Evolutionary conservation across 257 asterid species (phyloP).

Genomic region (Solanum microdontum): DNA sequence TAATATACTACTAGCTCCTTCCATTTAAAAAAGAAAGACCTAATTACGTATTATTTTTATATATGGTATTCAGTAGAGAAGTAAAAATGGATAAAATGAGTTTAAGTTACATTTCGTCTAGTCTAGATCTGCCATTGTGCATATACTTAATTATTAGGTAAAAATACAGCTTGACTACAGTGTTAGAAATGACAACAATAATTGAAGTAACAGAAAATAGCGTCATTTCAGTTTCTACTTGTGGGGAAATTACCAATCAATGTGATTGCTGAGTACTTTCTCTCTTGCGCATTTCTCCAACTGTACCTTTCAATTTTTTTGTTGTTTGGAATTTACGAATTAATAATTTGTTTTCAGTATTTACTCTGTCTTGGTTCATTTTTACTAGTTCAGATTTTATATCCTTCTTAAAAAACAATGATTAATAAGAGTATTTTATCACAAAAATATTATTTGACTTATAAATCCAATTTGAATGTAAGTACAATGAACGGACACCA

Average conservation of each 20-base stretch:
- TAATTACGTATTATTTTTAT: too few relatives aligned
- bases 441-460: background rate
- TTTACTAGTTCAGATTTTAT: too few relatives aligned
- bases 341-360: too few relatives aligned
- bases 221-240: background rate
- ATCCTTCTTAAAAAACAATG: too few relatives aligned
- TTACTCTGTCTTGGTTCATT: too few relatives aligned
- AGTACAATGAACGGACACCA: slow-evolving; percentile 22
- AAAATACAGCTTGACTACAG: background rate
- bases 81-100: too few relatives aligned
- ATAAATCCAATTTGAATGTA: background rate
- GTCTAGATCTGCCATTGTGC: background rate
- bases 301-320: background rate
- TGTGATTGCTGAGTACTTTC: background rate
- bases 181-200: background rate
- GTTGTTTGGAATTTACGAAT: too few relatives aligned
- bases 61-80: too few relatives aligned
- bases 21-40: accelerated
- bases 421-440: too few relatives aligned
- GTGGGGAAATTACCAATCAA: background rate
- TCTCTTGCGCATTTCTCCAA: background rate
- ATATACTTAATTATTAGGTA: background rate
- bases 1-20: background rate
- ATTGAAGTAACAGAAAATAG: background rate
- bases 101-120: too few relatives aligned